Percentiles rank a stretch among this genome's conserved stretches.
These are phyloP conservation scores for Ettlia oleoabundans DNA, from an alignment of 139 green algal genomes.

Conservation along the genomic window DNA sequence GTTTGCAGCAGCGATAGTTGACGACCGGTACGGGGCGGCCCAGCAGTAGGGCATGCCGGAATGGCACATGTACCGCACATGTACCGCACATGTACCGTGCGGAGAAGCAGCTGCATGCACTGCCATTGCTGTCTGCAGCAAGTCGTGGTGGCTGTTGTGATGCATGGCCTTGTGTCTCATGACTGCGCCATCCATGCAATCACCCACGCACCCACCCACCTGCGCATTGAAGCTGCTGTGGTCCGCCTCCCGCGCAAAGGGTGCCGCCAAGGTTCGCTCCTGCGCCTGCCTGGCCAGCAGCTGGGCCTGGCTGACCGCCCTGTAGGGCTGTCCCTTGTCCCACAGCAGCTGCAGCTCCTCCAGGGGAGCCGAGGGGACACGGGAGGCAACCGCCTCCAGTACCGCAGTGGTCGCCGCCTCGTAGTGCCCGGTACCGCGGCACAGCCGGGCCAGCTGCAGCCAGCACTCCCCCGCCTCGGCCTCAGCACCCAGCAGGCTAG, in stretches of 20 bases:
- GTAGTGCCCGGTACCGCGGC: slow-evolving; percentile 78
- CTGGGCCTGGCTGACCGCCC: slow-evolving; percentile 56
- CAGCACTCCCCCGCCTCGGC: slow-evolving; percentile 72
- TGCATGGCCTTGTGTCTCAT: too few species aligned
- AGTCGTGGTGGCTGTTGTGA: too few species aligned
- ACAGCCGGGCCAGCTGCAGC: slow-evolving; percentile 89
- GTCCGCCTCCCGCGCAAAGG: slow-evolving; percentile 5
- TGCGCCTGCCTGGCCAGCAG: slow-evolving; percentile 25
- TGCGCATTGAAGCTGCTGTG: slow-evolving; percentile 13
- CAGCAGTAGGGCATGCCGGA: too few species aligned
- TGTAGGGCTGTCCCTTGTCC: slow-evolving; percentile 63
- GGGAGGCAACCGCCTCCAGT: slow-evolving; percentile 76
- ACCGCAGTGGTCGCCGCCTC: slow-evolving; percentile 83
- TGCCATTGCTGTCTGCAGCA: too few species aligned
- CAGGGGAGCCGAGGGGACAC: slow-evolving; percentile 60
- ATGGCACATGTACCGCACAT: too few species aligned
- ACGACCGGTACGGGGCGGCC: too few species aligned
- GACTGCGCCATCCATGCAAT: too few species aligned
- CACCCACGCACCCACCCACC: too few species aligned
- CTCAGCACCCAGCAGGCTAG: slow-evolving; percentile 53
- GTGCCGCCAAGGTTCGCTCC: slow-evolving; percentile 22
- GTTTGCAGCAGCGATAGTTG: too few species aligned
- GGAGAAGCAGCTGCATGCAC: too few species aligned
- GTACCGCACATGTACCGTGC: too few species aligned
- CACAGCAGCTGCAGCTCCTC: slow-evolving; percentile 90